Percentiles rank a stretch among this genome's conserved stretches.
phyloP scores from a whole-genome alignment of 2,329 filamentous ascomycete species.

The Xylariales sp. region DNA sequence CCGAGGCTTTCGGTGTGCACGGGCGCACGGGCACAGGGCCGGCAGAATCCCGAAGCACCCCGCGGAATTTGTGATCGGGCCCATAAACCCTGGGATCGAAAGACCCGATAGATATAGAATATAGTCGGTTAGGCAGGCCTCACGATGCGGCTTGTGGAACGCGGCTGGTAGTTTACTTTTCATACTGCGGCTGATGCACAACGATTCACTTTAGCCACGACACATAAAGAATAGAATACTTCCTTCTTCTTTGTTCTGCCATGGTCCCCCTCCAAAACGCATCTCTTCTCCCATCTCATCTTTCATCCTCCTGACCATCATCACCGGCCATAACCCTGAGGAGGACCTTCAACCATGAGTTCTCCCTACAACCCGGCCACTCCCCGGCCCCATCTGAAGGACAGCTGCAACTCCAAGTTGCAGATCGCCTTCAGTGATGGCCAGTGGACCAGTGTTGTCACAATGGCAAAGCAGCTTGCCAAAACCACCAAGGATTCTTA shows the following conservation, averaged over 20 bases:
- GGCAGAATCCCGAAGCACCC: too few species aligned
- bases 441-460: slow-evolving; percentile 48
- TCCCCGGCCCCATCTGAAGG: slow-evolving; percentile 10
- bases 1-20: too few species aligned
- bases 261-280: slow-evolving; percentile 13
- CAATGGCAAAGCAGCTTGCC: slow-evolving; percentile 47
- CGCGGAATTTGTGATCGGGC: too few species aligned
- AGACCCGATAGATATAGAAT: too few species aligned
- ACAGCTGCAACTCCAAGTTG: slow-evolving; percentile 34
- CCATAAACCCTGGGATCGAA: too few species aligned
- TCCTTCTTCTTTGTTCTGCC: slow-evolving; percentile 7
- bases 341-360: slow-evolving; percentile 9
- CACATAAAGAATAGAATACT: too few species aligned
- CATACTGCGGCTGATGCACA: too few species aligned
- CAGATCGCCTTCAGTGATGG: slow-evolving; percentile 50
- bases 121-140: too few species aligned
- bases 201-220: too few species aligned
- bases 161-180: too few species aligned
- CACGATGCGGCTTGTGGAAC: too few species aligned
- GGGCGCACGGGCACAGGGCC: too few species aligned
- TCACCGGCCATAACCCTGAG: background rate
- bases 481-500: slow-evolving; percentile 49
- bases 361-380: slow-evolving; percentile 3
- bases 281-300: background rate
- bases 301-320: background rate